Conservation (phyloP, 2,329 filamentous ascomycete species). For the Colletotrichum tamarilloi region DNA sequence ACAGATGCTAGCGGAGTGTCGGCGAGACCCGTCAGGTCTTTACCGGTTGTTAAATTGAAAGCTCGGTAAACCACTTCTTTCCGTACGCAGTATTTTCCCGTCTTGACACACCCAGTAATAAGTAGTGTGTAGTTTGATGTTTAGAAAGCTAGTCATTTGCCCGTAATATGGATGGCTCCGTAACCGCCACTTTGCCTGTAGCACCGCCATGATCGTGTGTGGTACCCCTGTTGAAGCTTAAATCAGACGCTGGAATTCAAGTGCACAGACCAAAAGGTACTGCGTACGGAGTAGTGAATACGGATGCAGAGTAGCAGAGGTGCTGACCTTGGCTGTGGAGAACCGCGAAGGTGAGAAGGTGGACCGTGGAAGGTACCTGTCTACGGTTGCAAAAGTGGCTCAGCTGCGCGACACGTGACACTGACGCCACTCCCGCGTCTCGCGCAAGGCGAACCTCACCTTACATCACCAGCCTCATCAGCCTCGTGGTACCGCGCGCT, state of each 20-base stretch:
- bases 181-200: neutral
- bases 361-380: neutral
- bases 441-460: neutral
- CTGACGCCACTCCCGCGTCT: neutral
- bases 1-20: too few relatives aligned
- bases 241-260: neutral
- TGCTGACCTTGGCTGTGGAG: neutral
- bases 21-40: too few relatives aligned
- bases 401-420: neutral
- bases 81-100: too few relatives aligned
- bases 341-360: neutral
- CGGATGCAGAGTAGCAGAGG: too few relatives aligned
- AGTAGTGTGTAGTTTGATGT: too few relatives aligned
- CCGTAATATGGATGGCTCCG: neutral
- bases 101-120: too few relatives aligned
- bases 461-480: constrained; percentile 33
- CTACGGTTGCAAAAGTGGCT: neutral
- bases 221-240: neutral
- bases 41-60: too few relatives aligned
- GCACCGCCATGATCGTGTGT: neutral
- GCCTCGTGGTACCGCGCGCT: constrained; percentile 11
- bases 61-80: too few relatives aligned
- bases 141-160: too few relatives aligned
- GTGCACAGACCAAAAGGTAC: neutral
- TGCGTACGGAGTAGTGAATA: too few relatives aligned